Evolutionary conservation across 176 grass and related monocot species (phyloP).

Genomic region (Musa troglodytarum): DNA sequence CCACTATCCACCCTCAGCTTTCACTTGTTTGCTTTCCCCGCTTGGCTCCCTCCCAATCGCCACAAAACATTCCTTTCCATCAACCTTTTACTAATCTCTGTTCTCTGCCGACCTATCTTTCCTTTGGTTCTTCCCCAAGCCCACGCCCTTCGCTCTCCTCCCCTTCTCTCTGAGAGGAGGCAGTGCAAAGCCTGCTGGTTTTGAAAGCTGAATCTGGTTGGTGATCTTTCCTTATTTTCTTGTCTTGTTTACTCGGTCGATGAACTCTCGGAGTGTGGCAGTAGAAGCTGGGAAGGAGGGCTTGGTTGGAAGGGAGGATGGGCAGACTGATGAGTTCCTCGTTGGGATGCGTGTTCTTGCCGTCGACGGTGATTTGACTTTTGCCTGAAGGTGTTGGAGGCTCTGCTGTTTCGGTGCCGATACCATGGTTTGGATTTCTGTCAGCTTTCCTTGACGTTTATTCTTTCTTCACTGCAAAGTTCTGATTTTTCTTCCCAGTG

Average conservation of each 20-base stretch:
- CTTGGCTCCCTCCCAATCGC: conserved; percentile 10
- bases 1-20: not conserved
- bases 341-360: conserved; percentile 87
- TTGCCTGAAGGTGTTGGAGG: conserved; percentile 80
- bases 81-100: conserved; percentile 10
- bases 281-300: conserved; percentile 20
- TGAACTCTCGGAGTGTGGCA: conserved; percentile 19
- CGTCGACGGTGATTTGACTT: conserved; percentile 68
- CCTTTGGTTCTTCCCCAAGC: conserved; percentile 19
- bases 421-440: conserved; percentile 48
- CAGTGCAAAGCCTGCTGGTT: not conserved
- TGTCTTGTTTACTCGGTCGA: not conserved
- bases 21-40: conserved; percentile 4
- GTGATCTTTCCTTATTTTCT: not conserved
- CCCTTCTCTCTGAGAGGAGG: not conserved
- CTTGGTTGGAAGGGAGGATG: conserved; percentile 8
- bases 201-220: not conserved
- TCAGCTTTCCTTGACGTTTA: not conserved
- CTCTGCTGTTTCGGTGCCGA: conserved; percentile 63
- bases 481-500: not conserved
- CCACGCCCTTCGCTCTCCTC: not conserved
- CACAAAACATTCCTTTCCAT: conserved; percentile 16
- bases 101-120: not conserved
- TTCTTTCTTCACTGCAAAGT: not conserved
- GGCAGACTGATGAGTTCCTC: conserved; percentile 54